Evolutionary conservation across 352 stramenopile species (phyloP).

Genomic region (Phytophthora brassicae): DNA sequence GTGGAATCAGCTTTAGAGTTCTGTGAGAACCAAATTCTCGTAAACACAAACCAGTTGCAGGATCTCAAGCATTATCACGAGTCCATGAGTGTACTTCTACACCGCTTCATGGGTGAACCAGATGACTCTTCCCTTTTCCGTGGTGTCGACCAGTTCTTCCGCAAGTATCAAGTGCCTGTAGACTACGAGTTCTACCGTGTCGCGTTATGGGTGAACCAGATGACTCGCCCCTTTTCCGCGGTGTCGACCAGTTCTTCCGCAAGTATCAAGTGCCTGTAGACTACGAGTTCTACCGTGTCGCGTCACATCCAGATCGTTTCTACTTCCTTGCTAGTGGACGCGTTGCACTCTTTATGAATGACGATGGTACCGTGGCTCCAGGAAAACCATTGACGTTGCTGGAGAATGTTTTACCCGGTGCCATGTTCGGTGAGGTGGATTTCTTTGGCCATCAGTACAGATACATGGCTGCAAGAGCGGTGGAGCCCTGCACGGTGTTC

Average conservation of each 20-base stretch:
- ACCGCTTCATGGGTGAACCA: conserved; percentile 78
- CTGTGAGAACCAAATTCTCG: conserved; percentile 72
- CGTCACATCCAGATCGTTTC: conserved; percentile 59
- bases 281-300: conserved; percentile 77
- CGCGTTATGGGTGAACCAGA: conserved; percentile 81
- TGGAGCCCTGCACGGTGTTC: conserved; percentile 65
- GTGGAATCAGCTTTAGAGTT: conserved; percentile 75
- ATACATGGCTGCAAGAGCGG: conserved; percentile 56
- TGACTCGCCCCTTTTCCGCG: conserved; percentile 62
- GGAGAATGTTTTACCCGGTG: conserved; percentile 71
- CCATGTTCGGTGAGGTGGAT: conserved; percentile 87
- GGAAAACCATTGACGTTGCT: conserved; percentile 55
- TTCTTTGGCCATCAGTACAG: conserved; percentile 79
- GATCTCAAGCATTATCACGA: conserved; percentile 42
- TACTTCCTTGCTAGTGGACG: conserved; percentile 77
- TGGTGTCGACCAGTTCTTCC: conserved; percentile 68
- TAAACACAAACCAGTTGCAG: conserved; percentile 33
- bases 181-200: conserved; percentile 81
- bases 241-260: conserved; percentile 65
- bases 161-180: conserved; percentile 46
- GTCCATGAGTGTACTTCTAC: conserved; percentile 64
- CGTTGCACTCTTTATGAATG: conserved; percentile 78
- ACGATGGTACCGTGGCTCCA: conserved; percentile 52
- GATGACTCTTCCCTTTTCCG: conserved; percentile 70
- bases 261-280: conserved; percentile 53